Evolutionary conservation across 345 rosid genomes (phyloP).

Genomic region (Noccaea caerulescens): DNA sequence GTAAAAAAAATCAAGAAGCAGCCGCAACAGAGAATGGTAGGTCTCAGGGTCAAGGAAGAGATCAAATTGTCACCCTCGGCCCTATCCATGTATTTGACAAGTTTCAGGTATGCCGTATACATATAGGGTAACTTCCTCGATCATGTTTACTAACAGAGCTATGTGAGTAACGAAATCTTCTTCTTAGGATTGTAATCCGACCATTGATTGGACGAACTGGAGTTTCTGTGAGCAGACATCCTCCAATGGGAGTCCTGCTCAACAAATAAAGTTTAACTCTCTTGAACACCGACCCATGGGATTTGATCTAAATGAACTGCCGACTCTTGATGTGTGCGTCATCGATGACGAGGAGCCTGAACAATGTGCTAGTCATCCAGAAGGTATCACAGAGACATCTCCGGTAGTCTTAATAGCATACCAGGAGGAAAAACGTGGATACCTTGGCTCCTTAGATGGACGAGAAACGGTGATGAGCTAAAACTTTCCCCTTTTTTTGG

Average conservation of each 20-base stretch:
- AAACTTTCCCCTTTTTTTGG: constrained; percentile 4
- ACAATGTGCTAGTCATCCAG: constrained; percentile 43
- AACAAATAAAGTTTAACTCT: constrained; percentile 42
- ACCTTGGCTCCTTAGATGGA: constrained; percentile 41
- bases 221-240: constrained; percentile 51
- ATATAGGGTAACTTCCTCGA: constrained; percentile 4
- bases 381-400: constrained; percentile 41
- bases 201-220: constrained; percentile 85
- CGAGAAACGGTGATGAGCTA: constrained; percentile 48
- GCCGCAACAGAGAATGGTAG: constrained; percentile 41
- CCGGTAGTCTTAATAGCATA: constrained; percentile 36
- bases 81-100: constrained; percentile 93
- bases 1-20: constrained; percentile 55
- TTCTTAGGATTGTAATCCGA: constrained; percentile 51
- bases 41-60: constrained; percentile 43
- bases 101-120: constrained; percentile 51
- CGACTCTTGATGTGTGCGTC: constrained; percentile 35
- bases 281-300: constrained; percentile 44
- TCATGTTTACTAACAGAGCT: background rate
- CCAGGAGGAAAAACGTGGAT: constrained; percentile 46
- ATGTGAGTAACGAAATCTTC: constrained; percentile 22
- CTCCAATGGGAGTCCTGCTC: constrained; percentile 20
- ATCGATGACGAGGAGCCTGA: constrained; percentile 39
- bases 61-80: constrained; percentile 48
- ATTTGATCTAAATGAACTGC: constrained; percentile 50